Conservation (phyloP, 192 early-diverging fungal species). For the Mortierella alpina region DNA sequence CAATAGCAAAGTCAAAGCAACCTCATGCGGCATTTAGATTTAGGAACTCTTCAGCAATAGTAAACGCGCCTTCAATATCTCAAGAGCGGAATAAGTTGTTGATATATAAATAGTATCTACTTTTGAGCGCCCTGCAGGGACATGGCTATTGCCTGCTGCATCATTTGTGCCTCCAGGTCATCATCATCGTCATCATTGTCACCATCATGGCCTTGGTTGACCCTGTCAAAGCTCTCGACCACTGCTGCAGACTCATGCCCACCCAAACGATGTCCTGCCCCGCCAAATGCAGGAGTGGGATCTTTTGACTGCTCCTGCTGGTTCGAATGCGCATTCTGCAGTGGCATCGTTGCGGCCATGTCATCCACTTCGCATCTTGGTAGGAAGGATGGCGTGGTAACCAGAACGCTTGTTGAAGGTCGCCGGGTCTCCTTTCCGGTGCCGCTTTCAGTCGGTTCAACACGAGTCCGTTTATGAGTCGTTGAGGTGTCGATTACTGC, state of each 20-base stretch:
- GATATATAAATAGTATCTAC: neutral
- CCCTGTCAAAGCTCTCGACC: neutral
- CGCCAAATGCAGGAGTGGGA: slow-evolving; percentile 17
- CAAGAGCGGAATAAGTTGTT: no score
- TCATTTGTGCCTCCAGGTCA: slow-evolving; percentile 31
- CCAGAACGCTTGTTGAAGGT: slow-evolving; percentile 6
- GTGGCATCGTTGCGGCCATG: slow-evolving; percentile 20
- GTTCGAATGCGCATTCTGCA: neutral
- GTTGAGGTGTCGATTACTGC: neutral
- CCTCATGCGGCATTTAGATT: no score
- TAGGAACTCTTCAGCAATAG: no score
- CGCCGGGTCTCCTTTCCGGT: neutral
- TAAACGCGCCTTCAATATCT: no score
- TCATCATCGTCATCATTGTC: slow-evolving; percentile 14
- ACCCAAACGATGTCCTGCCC: slow-evolving; percentile 41
- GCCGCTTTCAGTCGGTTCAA: slow-evolving; percentile 8
- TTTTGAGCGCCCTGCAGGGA: slow-evolving; percentile 12
- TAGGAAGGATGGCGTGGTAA: slow-evolving; percentile 25
- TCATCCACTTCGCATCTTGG: slow-evolving; percentile 37
- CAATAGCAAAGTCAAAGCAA: no score
- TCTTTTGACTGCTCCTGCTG: neutral
- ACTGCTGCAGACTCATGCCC: neutral
- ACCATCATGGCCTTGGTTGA: no score
- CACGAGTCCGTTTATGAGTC: slow-evolving; percentile 7
- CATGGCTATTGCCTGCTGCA: slow-evolving; percentile 50